phyloP scores from a whole-genome alignment of 164 flowering plant genomes.

The Saururus chinensis region DNA sequence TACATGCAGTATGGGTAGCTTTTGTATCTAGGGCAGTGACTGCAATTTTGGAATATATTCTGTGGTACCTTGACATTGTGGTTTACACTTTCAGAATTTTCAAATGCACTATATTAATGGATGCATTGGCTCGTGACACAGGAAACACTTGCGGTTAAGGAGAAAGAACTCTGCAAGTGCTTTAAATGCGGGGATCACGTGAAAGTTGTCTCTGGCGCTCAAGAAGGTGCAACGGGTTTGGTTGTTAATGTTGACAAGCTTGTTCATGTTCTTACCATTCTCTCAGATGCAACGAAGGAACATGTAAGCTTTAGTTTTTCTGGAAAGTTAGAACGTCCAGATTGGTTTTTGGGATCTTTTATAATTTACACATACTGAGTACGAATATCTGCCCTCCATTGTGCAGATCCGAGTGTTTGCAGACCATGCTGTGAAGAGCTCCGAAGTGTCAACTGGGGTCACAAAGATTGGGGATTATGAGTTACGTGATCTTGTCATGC shows the following conservation, averaged over 20 bases:
- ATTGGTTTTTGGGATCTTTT: not conserved
- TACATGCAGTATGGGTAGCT: not conserved
- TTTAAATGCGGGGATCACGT: slow-evolving; percentile 96
- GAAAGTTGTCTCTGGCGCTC: slow-evolving; percentile 84
- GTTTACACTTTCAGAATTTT: not conserved
- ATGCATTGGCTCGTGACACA: slow-evolving; percentile 9
- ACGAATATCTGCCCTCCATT: not conserved
- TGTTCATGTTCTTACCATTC: slow-evolving; percentile 71
- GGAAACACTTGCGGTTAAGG: slow-evolving; percentile 72
- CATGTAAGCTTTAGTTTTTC: slow-evolving; percentile 43
- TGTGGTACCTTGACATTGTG: not conserved
- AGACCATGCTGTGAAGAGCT: slow-evolving; percentile 92
- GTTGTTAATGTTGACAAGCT: slow-evolving; percentile 91
- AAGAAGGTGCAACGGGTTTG: slow-evolving; percentile 96
- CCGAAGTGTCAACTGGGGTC: slow-evolving; percentile 90
- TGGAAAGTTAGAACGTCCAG: not conserved
- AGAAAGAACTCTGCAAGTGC: slow-evolving; percentile 84
- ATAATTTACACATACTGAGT: not conserved
- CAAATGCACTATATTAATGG: too few relatives aligned
- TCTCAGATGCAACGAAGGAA: slow-evolving; percentile 92
- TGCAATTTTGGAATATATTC: not conserved
- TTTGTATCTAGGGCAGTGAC: not conserved
- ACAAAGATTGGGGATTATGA: slow-evolving; percentile 94
- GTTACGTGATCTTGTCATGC: slow-evolving; percentile 86
- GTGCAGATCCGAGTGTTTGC: slow-evolving; percentile 84